Conservation (phyloP, 257 asterid species). For the Apocynum venetum region DNA sequence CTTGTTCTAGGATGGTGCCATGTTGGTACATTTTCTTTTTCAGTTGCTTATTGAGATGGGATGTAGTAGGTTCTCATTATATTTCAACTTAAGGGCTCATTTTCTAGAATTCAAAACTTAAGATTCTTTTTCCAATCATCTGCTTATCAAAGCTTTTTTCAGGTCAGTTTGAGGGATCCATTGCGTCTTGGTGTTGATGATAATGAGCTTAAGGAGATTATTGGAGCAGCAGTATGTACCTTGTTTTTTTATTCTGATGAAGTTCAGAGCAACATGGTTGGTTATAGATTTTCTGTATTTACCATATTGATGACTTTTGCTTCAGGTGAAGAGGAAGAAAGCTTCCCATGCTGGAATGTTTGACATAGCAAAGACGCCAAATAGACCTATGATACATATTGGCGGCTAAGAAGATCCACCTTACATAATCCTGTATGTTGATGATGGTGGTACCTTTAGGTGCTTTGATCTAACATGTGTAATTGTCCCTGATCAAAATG, state of each 20-base stretch:
- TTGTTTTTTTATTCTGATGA: constrained; percentile 16
- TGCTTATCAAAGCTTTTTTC: constrained; percentile 20
- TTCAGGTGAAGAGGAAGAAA: constrained; percentile 87
- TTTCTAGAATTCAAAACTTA: not conserved
- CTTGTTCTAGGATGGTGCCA: not conserved
- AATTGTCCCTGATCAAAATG: not conserved
- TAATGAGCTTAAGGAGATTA: constrained; percentile 66
- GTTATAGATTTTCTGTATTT: not conserved
- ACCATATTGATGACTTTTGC: constrained; percentile 9
- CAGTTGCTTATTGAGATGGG: not conserved
- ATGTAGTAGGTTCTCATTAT: not conserved
- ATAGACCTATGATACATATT: constrained; percentile 96
- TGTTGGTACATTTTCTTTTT: not conserved
- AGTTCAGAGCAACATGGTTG: constrained; percentile 3
- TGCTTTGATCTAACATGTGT: not conserved
- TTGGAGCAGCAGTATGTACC: constrained; percentile 69
- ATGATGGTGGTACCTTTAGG: not conserved
- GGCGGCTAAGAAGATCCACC: constrained; percentile 53
- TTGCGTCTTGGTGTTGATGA: constrained; percentile 74
- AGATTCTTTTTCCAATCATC: not conserved
- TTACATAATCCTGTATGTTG: not conserved
- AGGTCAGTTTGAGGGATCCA: constrained; percentile 98
- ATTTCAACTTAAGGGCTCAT: not conserved
- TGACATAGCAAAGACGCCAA: constrained; percentile 86
- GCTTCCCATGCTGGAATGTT: constrained; percentile 97